Percentiles rank a stretch among this genome's conserved stretches.
Conservation (phyloP, 2,329 filamentous ascomycete species). For the Sarocladium kiliense region DNA sequence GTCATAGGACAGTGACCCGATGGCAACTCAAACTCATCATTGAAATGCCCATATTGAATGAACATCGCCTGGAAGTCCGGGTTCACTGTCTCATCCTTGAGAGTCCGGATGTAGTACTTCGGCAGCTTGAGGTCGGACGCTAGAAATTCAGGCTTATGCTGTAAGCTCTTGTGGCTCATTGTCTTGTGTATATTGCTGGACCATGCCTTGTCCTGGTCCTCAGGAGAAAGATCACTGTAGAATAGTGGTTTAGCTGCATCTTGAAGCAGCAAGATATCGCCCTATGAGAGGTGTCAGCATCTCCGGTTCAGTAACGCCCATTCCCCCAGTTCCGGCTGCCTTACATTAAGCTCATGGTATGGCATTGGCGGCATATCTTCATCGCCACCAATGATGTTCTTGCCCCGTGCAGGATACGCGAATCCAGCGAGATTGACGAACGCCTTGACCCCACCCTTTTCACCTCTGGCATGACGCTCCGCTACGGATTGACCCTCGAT, state of each 20-base stretch:
- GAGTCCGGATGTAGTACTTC: conserved; percentile 3
- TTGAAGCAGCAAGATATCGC: not conserved
- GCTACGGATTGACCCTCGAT: not conserved
- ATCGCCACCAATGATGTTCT: not conserved
- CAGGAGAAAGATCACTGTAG: not conserved
- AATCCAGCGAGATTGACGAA: conserved; percentile 5
- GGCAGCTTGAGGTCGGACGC: conserved; percentile 4
- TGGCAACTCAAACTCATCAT: conserved; percentile 1
- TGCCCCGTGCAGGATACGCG: conserved; percentile 1
- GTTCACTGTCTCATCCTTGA: not conserved
- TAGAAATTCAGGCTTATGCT: not conserved
- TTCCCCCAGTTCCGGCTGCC: too few species aligned
- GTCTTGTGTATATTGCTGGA: not conserved
- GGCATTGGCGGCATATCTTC: conserved; percentile 4
- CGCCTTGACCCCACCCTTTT: conserved; percentile 6
- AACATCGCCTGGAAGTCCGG: conserved; percentile 4
- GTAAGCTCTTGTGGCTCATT: not conserved
- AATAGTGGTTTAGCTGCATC: conserved; percentile 1
- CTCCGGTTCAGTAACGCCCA: too few species aligned
- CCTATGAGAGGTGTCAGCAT: not conserved
- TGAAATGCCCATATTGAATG: not conserved
- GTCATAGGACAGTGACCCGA: conserved; percentile 4
- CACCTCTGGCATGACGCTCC: conserved; percentile 2
- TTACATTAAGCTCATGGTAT: not conserved
- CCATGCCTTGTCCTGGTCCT: conserved; percentile 1